Conservation (phyloP, 2,329 filamentous ascomycete genomes). For the Penicillium digitatum region DNA sequence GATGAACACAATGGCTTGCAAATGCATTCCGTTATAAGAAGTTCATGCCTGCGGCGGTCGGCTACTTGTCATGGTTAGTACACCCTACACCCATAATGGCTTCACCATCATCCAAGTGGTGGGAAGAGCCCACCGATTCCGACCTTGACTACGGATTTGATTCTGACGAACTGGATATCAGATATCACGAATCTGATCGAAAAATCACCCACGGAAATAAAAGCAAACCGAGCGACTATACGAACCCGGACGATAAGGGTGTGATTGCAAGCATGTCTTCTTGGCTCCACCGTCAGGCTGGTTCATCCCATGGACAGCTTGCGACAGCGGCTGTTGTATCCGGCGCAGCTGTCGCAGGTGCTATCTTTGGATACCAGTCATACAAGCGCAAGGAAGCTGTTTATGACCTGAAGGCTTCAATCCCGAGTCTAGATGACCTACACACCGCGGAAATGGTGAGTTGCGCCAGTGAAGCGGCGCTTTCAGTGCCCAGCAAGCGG, state of each 20-base stretch:
- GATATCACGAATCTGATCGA: constrained; percentile 18
- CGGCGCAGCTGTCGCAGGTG: constrained; percentile 45
- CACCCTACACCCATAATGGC: constrained; percentile 9
- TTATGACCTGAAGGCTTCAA: constrained; percentile 58
- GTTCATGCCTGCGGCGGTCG: constrained; percentile 2
- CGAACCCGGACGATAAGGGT: constrained; percentile 7
- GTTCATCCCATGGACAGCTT: constrained; percentile 43
- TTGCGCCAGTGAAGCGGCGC: neutral
- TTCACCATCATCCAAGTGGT: constrained; percentile 14
- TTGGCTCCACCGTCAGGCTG: constrained; percentile 43
- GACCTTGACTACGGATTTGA: constrained; percentile 27
- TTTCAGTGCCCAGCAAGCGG: neutral
- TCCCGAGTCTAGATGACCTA: constrained; percentile 52
- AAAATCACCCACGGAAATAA: constrained; percentile 5
- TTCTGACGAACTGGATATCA: constrained; percentile 25
- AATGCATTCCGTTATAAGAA: constrained; percentile 16
- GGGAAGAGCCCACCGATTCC: constrained; percentile 18
- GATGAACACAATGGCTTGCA: constrained; percentile 22
- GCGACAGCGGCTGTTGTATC: constrained; percentile 43
- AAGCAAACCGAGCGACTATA: neutral
- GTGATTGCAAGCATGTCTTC: constrained; percentile 37
- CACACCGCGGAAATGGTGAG: constrained; percentile 51
- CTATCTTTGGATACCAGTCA: constrained; percentile 57
- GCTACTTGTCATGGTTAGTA: constrained; percentile 12
- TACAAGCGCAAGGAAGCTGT: constrained; percentile 54